Evolutionary conservation across 1,284 basidiomycete genomes (phyloP).

Genomic region (Ustilago tritici): DNA sequence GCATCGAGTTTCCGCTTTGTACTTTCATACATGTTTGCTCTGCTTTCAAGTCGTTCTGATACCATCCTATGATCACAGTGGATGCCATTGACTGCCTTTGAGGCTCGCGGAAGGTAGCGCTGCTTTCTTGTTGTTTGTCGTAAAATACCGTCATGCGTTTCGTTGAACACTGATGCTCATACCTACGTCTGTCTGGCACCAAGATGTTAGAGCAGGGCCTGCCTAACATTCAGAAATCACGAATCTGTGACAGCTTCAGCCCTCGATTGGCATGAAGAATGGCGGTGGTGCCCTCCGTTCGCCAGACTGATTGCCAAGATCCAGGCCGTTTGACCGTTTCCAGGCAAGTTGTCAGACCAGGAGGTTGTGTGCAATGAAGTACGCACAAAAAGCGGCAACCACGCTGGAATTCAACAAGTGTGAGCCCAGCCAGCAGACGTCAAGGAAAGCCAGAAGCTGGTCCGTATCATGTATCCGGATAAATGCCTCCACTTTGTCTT

Average conservation of each 20-base stretch:
- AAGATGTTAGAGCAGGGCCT: neutral
- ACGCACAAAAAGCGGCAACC: neutral
- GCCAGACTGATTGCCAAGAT: neutral
- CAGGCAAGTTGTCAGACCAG: neutral
- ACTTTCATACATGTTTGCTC: slow-evolving; percentile 30
- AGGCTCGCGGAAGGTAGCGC: neutral
- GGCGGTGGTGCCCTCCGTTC: neutral
- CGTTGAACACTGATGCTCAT: neutral
- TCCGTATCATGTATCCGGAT: neutral
- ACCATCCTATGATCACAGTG: slow-evolving; percentile 2
- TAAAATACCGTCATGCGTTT: neutral
- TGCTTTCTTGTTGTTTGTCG: neutral
- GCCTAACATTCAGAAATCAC: neutral
- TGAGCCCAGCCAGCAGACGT: neutral
- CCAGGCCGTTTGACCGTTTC: neutral
- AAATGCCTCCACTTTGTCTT: slow-evolving; percentile 13
- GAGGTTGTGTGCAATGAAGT: neutral
- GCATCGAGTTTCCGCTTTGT: slow-evolving; percentile 14
- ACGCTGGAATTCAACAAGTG: neutral
- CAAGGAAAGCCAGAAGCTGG: neutral
- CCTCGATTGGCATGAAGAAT: neutral
- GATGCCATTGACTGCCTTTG: neutral
- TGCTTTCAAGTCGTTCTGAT: slow-evolving; percentile 28
- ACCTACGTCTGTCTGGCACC: no score
- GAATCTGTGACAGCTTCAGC: neutral